These are phyloP conservation scores for Candida ortonii DNA, from an alignment of 805 yeast genomes.

Conservation along the genomic window DNA sequence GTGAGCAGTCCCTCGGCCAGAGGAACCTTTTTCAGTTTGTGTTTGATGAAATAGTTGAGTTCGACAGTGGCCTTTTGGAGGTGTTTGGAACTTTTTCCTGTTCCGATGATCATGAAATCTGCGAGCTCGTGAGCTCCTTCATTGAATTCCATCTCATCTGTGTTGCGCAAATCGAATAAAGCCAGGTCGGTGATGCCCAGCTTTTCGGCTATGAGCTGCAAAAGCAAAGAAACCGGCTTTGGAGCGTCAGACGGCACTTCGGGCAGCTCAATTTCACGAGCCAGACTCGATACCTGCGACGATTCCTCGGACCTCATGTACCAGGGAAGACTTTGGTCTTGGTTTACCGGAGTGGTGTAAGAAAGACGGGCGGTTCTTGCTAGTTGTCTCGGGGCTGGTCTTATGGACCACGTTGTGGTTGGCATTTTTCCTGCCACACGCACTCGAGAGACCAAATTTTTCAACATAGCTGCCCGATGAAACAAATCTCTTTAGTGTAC, in stretches of 20 bases:
- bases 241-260: conserved; percentile 62
- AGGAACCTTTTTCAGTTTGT: conserved; percentile 44
- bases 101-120: conserved; percentile 58
- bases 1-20: conserved; percentile 70
- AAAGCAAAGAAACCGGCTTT: conserved; percentile 40
- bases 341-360: too few species aligned
- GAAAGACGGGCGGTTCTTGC: too few species aligned
- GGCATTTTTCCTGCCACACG: too few species aligned
- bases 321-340: conserved; percentile 31
- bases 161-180: conserved; percentile 59
- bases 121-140: conserved; percentile 37
- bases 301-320: conserved; percentile 34
- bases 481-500: too few species aligned
- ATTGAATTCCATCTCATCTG: conserved; percentile 24
- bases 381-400: too few species aligned
- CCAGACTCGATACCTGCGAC: conserved; percentile 23
- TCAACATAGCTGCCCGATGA: too few species aligned
- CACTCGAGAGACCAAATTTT: too few species aligned
- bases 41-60: conserved; percentile 57
- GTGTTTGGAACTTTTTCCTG: conserved; percentile 79
- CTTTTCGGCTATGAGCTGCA: conserved; percentile 49
- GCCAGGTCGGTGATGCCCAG: conserved; percentile 64
- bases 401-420: too few species aligned
- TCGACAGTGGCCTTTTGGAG: conserved; percentile 65
- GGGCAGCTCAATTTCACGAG: conserved; percentile 42